Base-by-base conservation (phyloP, 257 asterid species). In the Buddleja alternifolia region DNA sequence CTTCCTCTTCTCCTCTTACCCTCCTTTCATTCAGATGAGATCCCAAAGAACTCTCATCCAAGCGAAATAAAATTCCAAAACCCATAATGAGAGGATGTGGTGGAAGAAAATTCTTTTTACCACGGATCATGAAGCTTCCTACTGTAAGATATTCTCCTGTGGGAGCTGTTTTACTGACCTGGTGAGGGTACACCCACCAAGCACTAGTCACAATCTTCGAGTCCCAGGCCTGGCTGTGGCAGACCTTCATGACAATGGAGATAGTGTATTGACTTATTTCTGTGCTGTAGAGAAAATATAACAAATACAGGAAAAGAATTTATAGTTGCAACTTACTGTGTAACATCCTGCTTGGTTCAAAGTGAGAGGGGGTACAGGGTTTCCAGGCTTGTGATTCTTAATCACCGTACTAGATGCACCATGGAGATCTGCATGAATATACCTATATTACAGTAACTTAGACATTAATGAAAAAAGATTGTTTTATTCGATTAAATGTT, bases 41-140 rank as follows among this genome's bases (percentile, higher is more conserved):
- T 54, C 99, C 99, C 87, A 94, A 74, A 64, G 99, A 93, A 83
- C 96, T 90, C 78, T 94, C 97, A 74, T 90, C 99, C 83, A 94
- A 74, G 78, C 96, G 96, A 81, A 94, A 91, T 70, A 94, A 81
- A 64, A 94, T 79, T 56, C 99, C 99, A 60, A 94, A 93, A 66
- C 99, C 99, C 99, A 94, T 94, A 79, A 89, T 76, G 51, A 94
- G 93, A 67, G 99, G 99, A 70, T 80, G 88, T 42, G 99, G 97
- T 48, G 97, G 97, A 72, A 94, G 99, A 83, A 85, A 94, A 74
- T 94, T 94, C 86, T 94, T 91, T 80, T 86, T 94, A 29, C 97
- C 97, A 62, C 99, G 99, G 69, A 94, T 87, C 99, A 94, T 94
- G 90, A 94, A 94, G 88, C 99, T 94, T 74, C 99, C 99, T 56